Evolutionary conservation across 495 filamentous ascomycete genomes (phyloP).

Genomic region (Amniculicola lignicola): DNA sequence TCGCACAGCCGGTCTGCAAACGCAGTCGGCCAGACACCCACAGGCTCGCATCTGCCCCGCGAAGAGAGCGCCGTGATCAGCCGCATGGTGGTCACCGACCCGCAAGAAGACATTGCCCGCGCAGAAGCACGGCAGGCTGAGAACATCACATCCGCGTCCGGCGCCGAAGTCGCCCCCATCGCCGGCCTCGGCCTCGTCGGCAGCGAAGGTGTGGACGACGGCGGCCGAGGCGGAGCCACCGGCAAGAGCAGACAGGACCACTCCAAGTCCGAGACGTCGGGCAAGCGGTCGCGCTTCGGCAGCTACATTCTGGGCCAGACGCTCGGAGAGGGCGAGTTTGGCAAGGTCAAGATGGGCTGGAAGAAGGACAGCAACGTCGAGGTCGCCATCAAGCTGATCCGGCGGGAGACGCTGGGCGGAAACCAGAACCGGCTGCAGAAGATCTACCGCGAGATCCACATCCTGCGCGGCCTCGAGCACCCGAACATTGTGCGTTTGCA

Average conservation of each 20-base stretch:
- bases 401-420: slow-evolving; percentile 77
- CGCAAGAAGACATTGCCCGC: slow-evolving; percentile 71
- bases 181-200: slow-evolving; percentile 55
- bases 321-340: slow-evolving; percentile 97
- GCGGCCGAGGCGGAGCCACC: slow-evolving; percentile 55
- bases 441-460: slow-evolving; percentile 94
- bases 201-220: slow-evolving; percentile 59
- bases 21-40: slow-evolving; percentile 40
- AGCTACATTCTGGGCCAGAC: slow-evolving; percentile 94
- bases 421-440: slow-evolving; percentile 89
- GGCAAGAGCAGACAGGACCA: slow-evolving; percentile 78
- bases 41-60: slow-evolving; percentile 52
- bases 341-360: slow-evolving; percentile 99
- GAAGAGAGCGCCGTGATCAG: slow-evolving; percentile 73
- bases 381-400: slow-evolving; percentile 98
- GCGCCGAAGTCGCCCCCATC: slow-evolving; percentile 50
- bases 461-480: slow-evolving; percentile 80
- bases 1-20: slow-evolving; percentile 46
- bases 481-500: slow-evolving; percentile 96
- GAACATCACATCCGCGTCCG: slow-evolving; percentile 52
- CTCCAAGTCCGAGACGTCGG: slow-evolving; percentile 48
- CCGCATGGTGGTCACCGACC: slow-evolving; percentile 73
- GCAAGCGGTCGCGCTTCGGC: slow-evolving; percentile 85
- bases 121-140: slow-evolving; percentile 69
- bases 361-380: slow-evolving; percentile 90